Base-by-base conservation (phyloP, 2,329 filamentous ascomycete genomes). In the Aspergillus carbonarius region DNA sequence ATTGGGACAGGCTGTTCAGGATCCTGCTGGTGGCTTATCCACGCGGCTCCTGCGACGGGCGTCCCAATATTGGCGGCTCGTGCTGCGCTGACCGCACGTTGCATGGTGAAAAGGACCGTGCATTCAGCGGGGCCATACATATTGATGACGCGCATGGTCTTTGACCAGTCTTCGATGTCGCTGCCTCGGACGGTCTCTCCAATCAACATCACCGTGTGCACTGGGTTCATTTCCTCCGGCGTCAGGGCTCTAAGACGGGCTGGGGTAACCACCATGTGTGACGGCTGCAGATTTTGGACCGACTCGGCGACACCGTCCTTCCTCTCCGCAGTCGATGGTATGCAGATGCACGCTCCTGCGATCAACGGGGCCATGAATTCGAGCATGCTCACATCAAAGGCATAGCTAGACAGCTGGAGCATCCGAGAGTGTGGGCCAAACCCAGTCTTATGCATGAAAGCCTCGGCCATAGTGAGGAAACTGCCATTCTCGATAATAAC, bases 331-430 rank as follows among this genome's bases (percentile, higher is more conserved):
- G 57, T 58, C 13, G 58, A 54, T 7, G 56, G 52, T 1, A 62
- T 48, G 51, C 62, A 64, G 12, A 62, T 10, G 12, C 55, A 58
- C 3, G n/a, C 60, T 2, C 62, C 62, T 7, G 10, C 13, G 0
- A 59, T 3, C 5, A 62, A 46, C 1, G 55, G 18, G 2, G 23
- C 5, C 2, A 62, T 15, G 2, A 75, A 63, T 12, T 84, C 82
- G 3, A 75, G 67, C 23, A 84, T 68, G 37, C 77, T 74, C 3
- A 72, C 71, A 54, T 76, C 74, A 44, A 76, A 76, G 40, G 66
- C 73, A 57, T 71, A 73, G 5, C 68, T 61, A 0, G 71, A 68
- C 27, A 75, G 68, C 55, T 75, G 72, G 37, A 76, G 60, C 5
- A 63, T 63, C 15, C 71, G 68, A 17, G 83, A 83, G 15, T 76